These are phyloP conservation scores for Basidiobolus meristosporus DNA, from an alignment of 371 early-diverging fungal species.

Conservation along the genomic window DNA sequence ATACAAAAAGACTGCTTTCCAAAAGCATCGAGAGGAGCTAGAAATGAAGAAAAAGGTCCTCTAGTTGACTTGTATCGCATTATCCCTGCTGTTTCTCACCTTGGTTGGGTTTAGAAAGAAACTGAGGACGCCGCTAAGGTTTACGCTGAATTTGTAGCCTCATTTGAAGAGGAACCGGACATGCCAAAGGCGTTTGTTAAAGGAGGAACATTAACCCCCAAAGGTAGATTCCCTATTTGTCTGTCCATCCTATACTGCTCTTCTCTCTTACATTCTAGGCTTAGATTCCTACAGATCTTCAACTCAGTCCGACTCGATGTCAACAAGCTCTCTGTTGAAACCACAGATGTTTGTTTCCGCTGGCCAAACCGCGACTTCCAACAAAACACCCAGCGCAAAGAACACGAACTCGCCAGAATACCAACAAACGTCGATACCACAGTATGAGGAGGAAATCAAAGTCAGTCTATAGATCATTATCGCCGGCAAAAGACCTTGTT, in stretches of 20 bases:
- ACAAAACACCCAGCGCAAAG: not conserved
- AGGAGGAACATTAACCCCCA: conserved; percentile 27
- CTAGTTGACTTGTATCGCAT: not conserved
- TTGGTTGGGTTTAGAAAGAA: conserved; percentile 22
- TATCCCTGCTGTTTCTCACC: not conserved
- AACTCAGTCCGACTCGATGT: not conserved
- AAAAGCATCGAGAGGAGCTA: conserved; percentile 53
- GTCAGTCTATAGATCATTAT: not conserved
- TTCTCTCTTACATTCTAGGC: not conserved
- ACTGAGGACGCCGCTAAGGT: conserved; percentile 54
- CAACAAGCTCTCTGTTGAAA: conserved; percentile 13
- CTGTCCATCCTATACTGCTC: not conserved
- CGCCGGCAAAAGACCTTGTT: not conserved
- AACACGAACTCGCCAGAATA: not conserved
- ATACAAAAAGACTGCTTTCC: conserved; percentile 49
- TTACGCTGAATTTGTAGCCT: conserved; percentile 68
- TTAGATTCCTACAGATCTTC: not conserved
- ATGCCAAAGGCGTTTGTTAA: conserved; percentile 36
- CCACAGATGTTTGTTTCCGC: conserved; percentile 16
- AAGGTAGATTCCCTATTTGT: conserved; percentile 2
- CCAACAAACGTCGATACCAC: conserved; percentile 7
- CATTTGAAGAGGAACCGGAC: conserved; percentile 44
- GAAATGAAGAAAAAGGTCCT: conserved; percentile 48
- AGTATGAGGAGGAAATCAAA: conserved; percentile 8
- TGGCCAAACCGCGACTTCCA: not conserved